A percentile compares a stretch with the other conserved stretches of the same genome.
phyloP scores from a whole-genome alignment of 495 filamentous ascomycete species.

The Margaritispora aquatica region DNA sequence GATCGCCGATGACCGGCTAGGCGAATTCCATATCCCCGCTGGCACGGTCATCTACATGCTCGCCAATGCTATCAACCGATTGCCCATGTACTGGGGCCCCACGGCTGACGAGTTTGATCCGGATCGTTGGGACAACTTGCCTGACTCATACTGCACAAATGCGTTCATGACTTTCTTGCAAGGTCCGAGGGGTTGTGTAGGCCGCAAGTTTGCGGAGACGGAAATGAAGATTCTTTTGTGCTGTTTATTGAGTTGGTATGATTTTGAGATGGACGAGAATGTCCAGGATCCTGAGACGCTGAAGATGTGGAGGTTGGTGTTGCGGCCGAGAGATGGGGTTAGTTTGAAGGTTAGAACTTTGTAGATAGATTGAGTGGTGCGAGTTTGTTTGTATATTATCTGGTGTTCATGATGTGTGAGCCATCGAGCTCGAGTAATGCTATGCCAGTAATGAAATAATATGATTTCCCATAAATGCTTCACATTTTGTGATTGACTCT shows the following conservation, averaged over 20 bases:
- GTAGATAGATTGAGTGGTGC: no score
- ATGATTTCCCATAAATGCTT: no score
- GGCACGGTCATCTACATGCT: constrained; percentile 43
- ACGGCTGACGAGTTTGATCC: constrained; percentile 30
- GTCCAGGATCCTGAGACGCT: constrained; percentile 40
- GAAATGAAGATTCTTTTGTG: constrained; percentile 71
- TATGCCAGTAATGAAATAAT: no score
- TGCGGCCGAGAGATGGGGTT: constrained; percentile 44
- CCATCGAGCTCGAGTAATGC: no score
- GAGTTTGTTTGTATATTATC: no score
- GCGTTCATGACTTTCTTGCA: constrained; percentile 41
- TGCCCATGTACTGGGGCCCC: constrained; percentile 30
- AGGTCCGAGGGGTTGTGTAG: constrained; percentile 39
- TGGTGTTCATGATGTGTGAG: no score
- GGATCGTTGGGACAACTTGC: constrained; percentile 17
- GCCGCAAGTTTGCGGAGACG: constrained; percentile 73
- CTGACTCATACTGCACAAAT: constrained; percentile 30
- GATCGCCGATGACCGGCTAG: constrained; percentile 50
- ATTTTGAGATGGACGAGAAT: constrained; percentile 26
- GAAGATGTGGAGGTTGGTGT: constrained; percentile 49
- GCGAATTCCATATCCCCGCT: constrained; percentile 33
- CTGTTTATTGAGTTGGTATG: constrained; percentile 16
- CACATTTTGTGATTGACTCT: no score
- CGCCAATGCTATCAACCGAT: constrained; percentile 41
- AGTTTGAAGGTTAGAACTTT: constrained; percentile 33